A percentile compares a stretch with the other conserved stretches of the same genome.
Evolutionary conservation across 352 stramenopile genomes (phyloP).

Genomic region (Globisporangium spinosum): DNA sequence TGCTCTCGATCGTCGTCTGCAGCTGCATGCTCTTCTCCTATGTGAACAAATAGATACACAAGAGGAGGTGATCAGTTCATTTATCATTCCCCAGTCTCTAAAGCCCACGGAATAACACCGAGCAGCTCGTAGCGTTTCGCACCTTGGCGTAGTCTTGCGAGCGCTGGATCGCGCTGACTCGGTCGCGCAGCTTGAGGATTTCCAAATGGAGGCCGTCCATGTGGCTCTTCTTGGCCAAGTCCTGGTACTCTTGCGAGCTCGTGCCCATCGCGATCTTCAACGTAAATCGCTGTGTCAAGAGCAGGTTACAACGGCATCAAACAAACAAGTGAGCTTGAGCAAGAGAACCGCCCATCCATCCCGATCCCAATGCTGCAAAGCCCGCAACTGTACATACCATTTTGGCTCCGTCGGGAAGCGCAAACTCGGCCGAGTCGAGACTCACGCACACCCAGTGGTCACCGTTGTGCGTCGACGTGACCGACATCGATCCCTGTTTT

Average conservation of each 20-base stretch:
- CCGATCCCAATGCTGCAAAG: neutral
- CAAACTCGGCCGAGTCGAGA: constrained; percentile 62
- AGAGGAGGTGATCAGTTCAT: neutral
- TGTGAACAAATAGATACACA: neutral
- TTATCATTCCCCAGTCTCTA: neutral
- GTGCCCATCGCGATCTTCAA: constrained; percentile 68
- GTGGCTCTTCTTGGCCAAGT: constrained; percentile 80
- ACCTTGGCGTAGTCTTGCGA: constrained; percentile 86
- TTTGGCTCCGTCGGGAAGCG: constrained; percentile 44
- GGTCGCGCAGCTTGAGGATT: constrained; percentile 79
- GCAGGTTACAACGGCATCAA: neutral
- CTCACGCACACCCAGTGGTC: constrained; percentile 75
- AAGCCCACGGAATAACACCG: neutral
- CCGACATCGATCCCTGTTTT: constrained; percentile 52
- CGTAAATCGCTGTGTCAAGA: constrained; percentile 44
- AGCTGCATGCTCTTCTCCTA: constrained; percentile 71
- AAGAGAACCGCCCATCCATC: neutral
- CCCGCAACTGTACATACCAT: constrained; percentile 52
- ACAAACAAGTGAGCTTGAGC: neutral
- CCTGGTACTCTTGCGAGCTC: constrained; percentile 75
- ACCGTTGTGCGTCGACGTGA: constrained; percentile 63
- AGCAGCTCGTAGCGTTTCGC: neutral
- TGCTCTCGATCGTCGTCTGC: constrained; percentile 71
- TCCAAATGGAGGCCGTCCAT: constrained; percentile 78
- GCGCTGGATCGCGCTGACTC: constrained; percentile 71